Evolutionary conservation across 352 stramenopile species (phyloP).

Genomic region (Phytopythium aichiense): DNA sequence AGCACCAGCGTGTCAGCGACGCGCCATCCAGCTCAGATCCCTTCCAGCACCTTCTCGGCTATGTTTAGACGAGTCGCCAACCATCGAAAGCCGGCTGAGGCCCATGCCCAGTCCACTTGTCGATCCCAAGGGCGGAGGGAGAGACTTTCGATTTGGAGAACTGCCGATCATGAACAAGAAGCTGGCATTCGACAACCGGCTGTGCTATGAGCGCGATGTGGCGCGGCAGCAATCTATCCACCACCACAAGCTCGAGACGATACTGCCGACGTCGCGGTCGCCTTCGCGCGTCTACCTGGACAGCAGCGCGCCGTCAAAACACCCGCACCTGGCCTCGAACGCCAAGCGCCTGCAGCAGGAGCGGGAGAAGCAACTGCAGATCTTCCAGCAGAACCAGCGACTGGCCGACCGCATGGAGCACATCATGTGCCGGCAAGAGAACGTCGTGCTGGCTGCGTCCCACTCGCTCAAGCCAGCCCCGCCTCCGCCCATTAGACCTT

Average conservation of each 20-base stretch:
- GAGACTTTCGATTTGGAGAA: background rate
- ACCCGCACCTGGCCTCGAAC: constrained; percentile 46
- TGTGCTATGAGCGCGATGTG: constrained; percentile 81
- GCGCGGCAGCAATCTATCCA: constrained; percentile 54
- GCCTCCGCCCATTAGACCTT: background rate
- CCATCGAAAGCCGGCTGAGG: background rate
- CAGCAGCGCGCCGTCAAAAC: constrained; percentile 39
- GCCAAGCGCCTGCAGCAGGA: constrained; percentile 61
- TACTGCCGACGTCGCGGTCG: constrained; percentile 54
- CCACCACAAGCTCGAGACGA: constrained; percentile 56
- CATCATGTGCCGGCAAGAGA: constrained; percentile 63
- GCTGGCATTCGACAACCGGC: constrained; percentile 73
- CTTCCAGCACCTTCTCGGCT: background rate
- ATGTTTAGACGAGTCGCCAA: background rate
- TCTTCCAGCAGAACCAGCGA: constrained; percentile 67
- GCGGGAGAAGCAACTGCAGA: constrained; percentile 51
- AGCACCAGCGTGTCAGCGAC: background rate
- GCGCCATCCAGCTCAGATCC: background rate
- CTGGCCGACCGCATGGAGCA: constrained; percentile 70
- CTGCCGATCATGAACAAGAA: constrained; percentile 56
- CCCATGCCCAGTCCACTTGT: background rate
- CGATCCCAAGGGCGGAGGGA: background rate
- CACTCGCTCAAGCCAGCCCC: background rate
- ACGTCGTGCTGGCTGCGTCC: constrained; percentile 34
- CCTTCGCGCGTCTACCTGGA: constrained; percentile 60